Conservation (phyloP, 306 rosid species). For the Cotoneaster glaucophyllus region DNA sequence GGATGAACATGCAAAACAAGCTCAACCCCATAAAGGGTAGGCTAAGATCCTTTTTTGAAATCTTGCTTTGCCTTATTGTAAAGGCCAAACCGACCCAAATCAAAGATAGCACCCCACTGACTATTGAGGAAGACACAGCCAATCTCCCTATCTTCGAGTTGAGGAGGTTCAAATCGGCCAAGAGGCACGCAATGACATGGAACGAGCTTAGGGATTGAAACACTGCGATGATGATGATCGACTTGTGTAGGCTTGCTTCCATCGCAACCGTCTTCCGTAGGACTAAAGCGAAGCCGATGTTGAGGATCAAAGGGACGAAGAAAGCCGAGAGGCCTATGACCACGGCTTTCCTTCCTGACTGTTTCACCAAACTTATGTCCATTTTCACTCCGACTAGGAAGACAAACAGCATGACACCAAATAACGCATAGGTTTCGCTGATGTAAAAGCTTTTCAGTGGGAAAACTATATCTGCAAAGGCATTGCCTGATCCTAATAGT, state of each 20-base stretch:
- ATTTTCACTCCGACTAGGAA: slow-evolving; percentile 47
- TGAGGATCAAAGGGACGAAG: slow-evolving; percentile 3
- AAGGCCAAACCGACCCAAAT: fast-evolving
- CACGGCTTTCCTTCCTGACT: slow-evolving; percentile 37
- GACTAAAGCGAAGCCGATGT: not conserved
- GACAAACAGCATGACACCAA: slow-evolving; percentile 40
- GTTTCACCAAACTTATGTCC: slow-evolving; percentile 14
- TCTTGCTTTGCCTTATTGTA: not conserved
- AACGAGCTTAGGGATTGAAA: slow-evolving; percentile 39
- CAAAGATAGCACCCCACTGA: slow-evolving; percentile 31
- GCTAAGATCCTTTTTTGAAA: not conserved
- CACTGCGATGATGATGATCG: slow-evolving; percentile 1
- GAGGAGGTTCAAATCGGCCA: slow-evolving; percentile 47
- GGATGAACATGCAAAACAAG: not conserved
- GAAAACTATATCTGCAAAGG: slow-evolving; percentile 6
- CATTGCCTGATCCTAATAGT: slow-evolving; percentile 15
- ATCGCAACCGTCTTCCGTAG: not conserved
- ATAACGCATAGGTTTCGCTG: slow-evolving; percentile 33
- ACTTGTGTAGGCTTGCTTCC: not conserved
- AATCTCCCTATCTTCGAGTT: slow-evolving; percentile 60
- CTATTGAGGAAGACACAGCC: slow-evolving; percentile 39
- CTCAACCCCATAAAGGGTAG: not conserved
- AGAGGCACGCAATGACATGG: slow-evolving; percentile 28
- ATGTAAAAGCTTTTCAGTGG: slow-evolving; percentile 29
- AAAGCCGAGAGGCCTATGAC: slow-evolving; percentile 29